Evolutionary conservation across 257 asterid species (phyloP).

Genomic region (Nicotiana paniculata): DNA sequence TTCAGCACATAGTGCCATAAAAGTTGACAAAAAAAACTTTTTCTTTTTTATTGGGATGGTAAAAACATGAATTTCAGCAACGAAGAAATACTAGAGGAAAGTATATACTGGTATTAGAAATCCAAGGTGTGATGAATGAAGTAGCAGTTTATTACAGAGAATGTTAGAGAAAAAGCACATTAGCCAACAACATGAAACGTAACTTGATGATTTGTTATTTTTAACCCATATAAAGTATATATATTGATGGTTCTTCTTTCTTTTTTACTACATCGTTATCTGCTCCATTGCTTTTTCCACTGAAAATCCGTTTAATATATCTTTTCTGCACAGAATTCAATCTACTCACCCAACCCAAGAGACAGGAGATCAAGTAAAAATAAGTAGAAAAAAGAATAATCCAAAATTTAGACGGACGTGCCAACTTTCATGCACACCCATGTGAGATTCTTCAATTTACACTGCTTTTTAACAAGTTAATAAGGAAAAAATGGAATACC

Average conservation of each 20-base stretch:
- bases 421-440: conserved; percentile 72
- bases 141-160: conserved; percentile 30
- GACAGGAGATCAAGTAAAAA: conserved; percentile 19
- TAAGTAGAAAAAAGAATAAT: not conserved
- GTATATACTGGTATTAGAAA: not conserved
- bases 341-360: conserved; percentile 28
- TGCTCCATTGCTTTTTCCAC: conserved; percentile 14
- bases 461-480: not conserved
- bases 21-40: not conserved
- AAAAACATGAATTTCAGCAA: conserved; percentile 43
- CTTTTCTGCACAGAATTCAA: conserved; percentile 56
- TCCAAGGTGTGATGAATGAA: not conserved
- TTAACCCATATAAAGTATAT: not conserved
- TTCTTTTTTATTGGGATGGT: not conserved
- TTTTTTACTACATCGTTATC: conserved; percentile 20
- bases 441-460: conserved; percentile 35
- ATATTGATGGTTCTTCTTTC: not conserved
- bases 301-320: conserved; percentile 25
- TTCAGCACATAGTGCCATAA: not conserved
- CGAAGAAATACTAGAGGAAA: conserved; percentile 9
- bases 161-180: conserved; percentile 29
- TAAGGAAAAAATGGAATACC: no score
- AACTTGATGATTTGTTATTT: not conserved
- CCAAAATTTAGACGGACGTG: conserved; percentile 27
- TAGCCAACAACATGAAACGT: not conserved